A percentile compares a stretch with the other conserved stretches of the same genome.
Conservation (phyloP, 176 grass and related monocot genomes). For the Triticum timopheevii region DNA sequence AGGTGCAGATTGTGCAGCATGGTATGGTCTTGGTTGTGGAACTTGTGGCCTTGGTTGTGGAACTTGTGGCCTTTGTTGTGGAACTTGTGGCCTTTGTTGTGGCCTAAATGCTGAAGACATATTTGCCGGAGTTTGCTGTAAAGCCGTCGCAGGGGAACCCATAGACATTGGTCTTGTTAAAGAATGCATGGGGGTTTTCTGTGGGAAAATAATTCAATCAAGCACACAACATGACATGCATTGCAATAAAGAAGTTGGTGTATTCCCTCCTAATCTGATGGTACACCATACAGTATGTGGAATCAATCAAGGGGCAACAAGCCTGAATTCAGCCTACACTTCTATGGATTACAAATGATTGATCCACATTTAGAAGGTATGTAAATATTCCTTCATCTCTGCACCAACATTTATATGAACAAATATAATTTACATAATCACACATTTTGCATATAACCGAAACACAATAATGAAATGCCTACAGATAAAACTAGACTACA, state of each 20-base stretch:
- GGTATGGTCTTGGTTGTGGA: conserved; percentile 69
- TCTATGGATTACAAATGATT: conserved; percentile 19
- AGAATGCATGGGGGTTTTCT: conserved; percentile 62
- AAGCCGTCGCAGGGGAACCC: conserved; percentile 45
- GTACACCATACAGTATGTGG: background rate
- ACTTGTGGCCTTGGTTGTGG: conserved; percentile 71
- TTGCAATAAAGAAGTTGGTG: background rate
- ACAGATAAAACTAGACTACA: background rate
- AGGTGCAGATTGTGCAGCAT: conserved; percentile 43
- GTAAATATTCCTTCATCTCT: background rate
- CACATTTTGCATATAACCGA: conserved; percentile 13
- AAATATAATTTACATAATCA: background rate
- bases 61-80: conserved; percentile 72
- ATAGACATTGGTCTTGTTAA: conserved; percentile 58
- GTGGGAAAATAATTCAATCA: conserved; percentile 39
- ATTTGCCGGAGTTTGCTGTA: conserved; percentile 55
- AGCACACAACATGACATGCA: conserved; percentile 16
- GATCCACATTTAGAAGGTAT: background rate
- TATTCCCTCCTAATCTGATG: background rate
- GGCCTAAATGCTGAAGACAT: conserved; percentile 56
- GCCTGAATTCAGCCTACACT: background rate
- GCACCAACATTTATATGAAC: background rate
- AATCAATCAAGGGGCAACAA: conserved; percentile 6
- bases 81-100: conserved; percentile 66
- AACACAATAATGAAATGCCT: conserved; percentile 7